Base-by-base conservation (phyloP, 202 grass and related monocot species). In the Musa balbisiana region DNA sequence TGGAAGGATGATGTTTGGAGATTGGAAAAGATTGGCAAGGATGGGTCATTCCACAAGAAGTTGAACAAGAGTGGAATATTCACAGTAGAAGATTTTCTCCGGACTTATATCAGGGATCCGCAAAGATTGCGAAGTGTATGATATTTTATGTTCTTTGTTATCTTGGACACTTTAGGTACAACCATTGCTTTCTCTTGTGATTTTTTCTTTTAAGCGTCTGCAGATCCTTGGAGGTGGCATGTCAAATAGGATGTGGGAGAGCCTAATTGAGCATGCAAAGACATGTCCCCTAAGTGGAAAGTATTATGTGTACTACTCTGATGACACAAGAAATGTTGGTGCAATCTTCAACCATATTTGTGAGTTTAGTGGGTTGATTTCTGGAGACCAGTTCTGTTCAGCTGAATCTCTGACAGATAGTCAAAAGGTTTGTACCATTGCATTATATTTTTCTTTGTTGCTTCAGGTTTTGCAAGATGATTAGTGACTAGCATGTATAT, bases 1-100 rank as follows among this genome's bases (percentile, higher is more conserved):
- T 62, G 55, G 56, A 76, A 76, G 19, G 73, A 76, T 49, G 73
- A 76, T 0, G 73, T 76, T 76, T 76, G 73, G 73, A 63, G 73
- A 62, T 76, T 76, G 56, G 73, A 76, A 76, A 76, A 76, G 55
- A 76, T 76, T 51, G 55, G 73, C 73, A 76, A 76, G 55, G 73
- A 76, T 76, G 73, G 73, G 2, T 59, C 73, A 50, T 76, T 76
- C 73, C 73, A 76, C 33, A 76, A 76, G 19, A 76, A 63, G 73
- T 76, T 76, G 27, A 75, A 59, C 10, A 59, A 62, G 29, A 62
- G 19, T 76, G 56, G 73, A 62, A 50, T 76, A 19, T 50, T 22
- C 8, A 76, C 73, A 15, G 73, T 76, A 23, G 73, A 76, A 63
- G 73, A 76, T 62, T 76, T 76, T 76, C 73, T 76, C n/a, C 73